Evolutionary conservation across 129 eudicot genomes (phyloP), one percentile per base, ranked within the genome.

Genomic region (Escallonia rubra): DNA sequence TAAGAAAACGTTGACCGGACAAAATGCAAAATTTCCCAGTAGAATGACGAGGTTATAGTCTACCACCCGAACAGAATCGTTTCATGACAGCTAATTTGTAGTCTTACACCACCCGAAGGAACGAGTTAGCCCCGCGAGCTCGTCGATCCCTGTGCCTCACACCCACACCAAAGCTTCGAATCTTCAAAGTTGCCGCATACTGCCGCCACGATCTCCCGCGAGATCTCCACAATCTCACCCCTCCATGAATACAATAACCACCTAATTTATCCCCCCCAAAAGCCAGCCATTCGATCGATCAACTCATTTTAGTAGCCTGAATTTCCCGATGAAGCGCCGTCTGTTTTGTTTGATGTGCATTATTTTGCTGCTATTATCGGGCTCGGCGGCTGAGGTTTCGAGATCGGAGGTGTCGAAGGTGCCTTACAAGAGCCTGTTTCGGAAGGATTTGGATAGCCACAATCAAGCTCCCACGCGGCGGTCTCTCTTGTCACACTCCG

Each of bases 401-500:
- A 11, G 14, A 6, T 2, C 23, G 6, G 23, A 54, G 7, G 7
- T 54, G 5, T 54, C 59, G 23, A 54, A 54, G 7, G 51, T 66
- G 4, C 39, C 59, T 8, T 65, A 49, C 10, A 55, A 9, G 34
- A 43, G 3, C 34, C 54, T 50, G 3, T 11, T 39, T 7, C 47
- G 47, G 11, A 65, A 50, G 23, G 70, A 49, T 49, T 39, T 49
- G 8, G 8, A 13, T 50, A 38, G 9, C 6, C 12, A 41, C 12
- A 41, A 54, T 53, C 59, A 5, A 3, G 66, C 79, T 3, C 88
- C 88, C 13, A 76, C 79, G 34, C 67, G 79, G 61, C 81, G 88
- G 62, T 68, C 88, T 43, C 65, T 83, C 8, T 72, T 83, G 72
- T 72, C 82, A 5, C 48, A 59, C 43, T 61, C 84, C 2, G 77